Conservation (phyloP, 176 grass and related monocot genomes). For the Tillandsia leiboldiana region DNA sequence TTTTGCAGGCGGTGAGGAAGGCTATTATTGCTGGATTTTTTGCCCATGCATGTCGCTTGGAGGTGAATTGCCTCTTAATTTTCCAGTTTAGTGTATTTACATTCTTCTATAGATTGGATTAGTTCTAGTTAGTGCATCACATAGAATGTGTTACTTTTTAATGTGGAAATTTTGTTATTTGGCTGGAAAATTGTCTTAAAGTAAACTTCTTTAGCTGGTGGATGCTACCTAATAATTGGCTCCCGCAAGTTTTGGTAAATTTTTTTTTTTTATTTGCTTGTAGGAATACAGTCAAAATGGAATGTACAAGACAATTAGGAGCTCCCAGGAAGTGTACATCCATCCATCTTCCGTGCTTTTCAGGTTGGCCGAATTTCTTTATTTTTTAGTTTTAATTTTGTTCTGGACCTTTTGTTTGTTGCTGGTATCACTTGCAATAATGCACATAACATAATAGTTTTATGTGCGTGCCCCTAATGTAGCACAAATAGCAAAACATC, state of each 20-base stretch:
- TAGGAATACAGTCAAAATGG: conserved; percentile 91
- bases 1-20: conserved; percentile 70
- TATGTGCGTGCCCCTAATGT: too few relatives aligned
- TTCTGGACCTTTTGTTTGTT: neutral
- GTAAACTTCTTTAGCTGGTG: too few relatives aligned
- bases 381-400: neutral
- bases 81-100: too few relatives aligned
- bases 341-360: conserved; percentile 98
- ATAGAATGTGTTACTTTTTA: neutral
- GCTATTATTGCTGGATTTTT: conserved; percentile 83
- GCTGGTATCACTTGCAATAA: neutral
- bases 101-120: too few relatives aligned
- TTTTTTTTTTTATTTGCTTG: conserved; percentile 14
- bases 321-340: conserved; percentile 92
- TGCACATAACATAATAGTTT: neutral
- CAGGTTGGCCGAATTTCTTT: conserved; percentile 38
- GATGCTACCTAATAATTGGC: too few relatives aligned
- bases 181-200: too few relatives aligned
- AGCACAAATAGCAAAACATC: too few relatives aligned
- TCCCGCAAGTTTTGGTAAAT: neutral
- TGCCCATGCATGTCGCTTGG: conserved; percentile 78
- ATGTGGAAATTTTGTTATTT: neutral
- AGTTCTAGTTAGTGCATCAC: too few relatives aligned
- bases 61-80: conserved; percentile 29
- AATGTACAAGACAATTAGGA: conserved; percentile 85